Percentiles rank a stretch among this genome's conserved stretches.
phyloP scores from a whole-genome alignment of 257 asterid species.

The Scutellaria baicalensis region DNA sequence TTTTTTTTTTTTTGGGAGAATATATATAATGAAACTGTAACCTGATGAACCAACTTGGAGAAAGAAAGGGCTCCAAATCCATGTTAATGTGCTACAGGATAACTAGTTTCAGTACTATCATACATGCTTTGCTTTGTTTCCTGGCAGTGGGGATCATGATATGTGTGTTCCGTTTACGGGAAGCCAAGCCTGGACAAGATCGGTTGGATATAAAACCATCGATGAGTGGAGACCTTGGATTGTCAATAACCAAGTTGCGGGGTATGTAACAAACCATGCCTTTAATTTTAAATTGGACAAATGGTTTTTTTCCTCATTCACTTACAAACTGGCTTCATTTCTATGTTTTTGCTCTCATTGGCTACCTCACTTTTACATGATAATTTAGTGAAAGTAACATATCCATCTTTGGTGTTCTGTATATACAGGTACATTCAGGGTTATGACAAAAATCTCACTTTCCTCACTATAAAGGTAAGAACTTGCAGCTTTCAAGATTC shows the following conservation, averaged over 20 bases:
- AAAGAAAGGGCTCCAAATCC: neutral
- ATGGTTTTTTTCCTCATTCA: too few relatives aligned
- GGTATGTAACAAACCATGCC: slow-evolving; percentile 35
- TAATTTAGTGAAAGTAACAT: neutral
- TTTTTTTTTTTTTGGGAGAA: neutral
- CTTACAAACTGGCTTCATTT: too few relatives aligned
- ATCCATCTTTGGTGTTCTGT: neutral
- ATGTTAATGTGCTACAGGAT: too few relatives aligned
- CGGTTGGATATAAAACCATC: slow-evolving; percentile 60
- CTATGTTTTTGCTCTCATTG: neutral
- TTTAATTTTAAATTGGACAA: neutral
- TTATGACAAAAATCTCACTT: slow-evolving; percentile 63
- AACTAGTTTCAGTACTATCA: too few relatives aligned
- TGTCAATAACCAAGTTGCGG: slow-evolving; percentile 61
- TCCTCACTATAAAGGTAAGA: slow-evolving; percentile 66
- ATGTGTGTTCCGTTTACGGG: slow-evolving; percentile 95
- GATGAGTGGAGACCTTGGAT: slow-evolving; percentile 88
- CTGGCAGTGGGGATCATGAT: slow-evolving; percentile 87
- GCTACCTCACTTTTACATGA: neutral
- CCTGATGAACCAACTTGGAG: neutral
- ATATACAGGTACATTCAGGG: slow-evolving; percentile 59
- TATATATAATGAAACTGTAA: too few relatives aligned
- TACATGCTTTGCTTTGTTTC: neutral
- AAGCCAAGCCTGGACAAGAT: slow-evolving; percentile 71
- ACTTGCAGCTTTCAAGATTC: neutral